Base-by-base conservation (phyloP, 1,284 basidiomycete genomes). In the Rhodotorula sp. region DNA sequence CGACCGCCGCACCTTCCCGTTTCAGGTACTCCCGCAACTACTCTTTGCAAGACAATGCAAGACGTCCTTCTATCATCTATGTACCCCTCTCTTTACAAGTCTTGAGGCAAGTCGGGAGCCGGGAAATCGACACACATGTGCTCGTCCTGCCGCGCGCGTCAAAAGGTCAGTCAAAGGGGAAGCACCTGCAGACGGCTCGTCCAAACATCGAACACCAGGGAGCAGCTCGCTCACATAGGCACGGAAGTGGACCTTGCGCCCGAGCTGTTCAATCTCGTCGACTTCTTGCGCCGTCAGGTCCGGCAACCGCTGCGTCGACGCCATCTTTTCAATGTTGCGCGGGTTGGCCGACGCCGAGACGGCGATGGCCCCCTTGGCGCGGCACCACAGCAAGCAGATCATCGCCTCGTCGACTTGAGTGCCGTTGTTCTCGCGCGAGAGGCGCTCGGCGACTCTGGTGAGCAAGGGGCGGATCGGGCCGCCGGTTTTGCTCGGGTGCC, bases 311-410 rank as follows among this genome's bases (percentile, higher is more conserved):
- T 8, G 86, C 83, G 85, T 84, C 50, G 77, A 78, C 31, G 90
- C 78, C 76, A 89, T 88, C 80, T 91, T 89, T 77, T 84, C 83
- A 76, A 93, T 84, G 47, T 90, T 85, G 55, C 84, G 84, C 31
- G 81, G 83, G 80, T 92, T 91, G 26, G 86, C 85, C n/a, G 87
- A 87, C 3, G 91, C 90, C 87, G 90, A 90, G 63, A 93, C 87
- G 49, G 88, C 85, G 18, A 81, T 78, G n/a, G 85, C 82, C 48
- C 83, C 85, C 77, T 86, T 86, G 64, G 86, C 84, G 57, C 85
- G 76, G 21, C 87, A 77, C 88, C 88, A 90, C 75, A 88, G 86
- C 34, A 84, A 80, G 58, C 90, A 81, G 15, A 88, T 85, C 69
- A 87, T 85, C 2, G 85, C 83, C 16, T 81, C 77, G 38, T 86